A percentile compares a stretch with the other conserved stretches of the same genome.
Conservation (phyloP, 1,284 basidiomycete genomes). For the Leccinum fuscescens region DNA sequence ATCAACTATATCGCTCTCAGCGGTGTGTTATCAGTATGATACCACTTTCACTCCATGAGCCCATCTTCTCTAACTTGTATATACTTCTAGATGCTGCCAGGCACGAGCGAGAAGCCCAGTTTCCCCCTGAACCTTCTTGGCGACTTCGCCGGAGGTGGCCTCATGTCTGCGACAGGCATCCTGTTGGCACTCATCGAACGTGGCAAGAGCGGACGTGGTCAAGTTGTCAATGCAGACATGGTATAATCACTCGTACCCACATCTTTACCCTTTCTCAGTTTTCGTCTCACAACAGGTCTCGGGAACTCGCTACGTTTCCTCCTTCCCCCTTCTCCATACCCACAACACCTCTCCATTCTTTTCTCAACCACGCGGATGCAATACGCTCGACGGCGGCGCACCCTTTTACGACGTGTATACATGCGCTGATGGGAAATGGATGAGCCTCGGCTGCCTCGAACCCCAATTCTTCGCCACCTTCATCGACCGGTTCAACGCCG, state of each 20-base stretch:
- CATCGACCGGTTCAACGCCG: constrained; percentile 53
- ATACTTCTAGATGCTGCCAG: constrained; percentile 63
- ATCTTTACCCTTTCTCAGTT: not conserved
- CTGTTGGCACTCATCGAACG: constrained; percentile 75
- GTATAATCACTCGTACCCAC: constrained; percentile 35
- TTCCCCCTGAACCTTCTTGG: constrained; percentile 78
- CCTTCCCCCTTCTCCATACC: constrained; percentile 62
- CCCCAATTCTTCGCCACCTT: constrained; percentile 68
- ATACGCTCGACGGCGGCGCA: constrained; percentile 73
- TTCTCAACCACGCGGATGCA: constrained; percentile 52
- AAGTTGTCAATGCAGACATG: constrained; percentile 80
- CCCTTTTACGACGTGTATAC: constrained; percentile 79
- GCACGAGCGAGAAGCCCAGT: constrained; percentile 57
- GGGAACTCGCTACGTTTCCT: constrained; percentile 73
- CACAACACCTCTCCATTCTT: constrained; percentile 41
- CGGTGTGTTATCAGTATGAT: constrained; percentile 68
- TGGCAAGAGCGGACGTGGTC: constrained; percentile 60
- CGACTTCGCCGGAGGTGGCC: constrained; percentile 81
- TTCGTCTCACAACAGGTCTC: constrained; percentile 53
- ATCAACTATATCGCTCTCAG: constrained; percentile 85
- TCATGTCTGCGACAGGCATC: constrained; percentile 73
- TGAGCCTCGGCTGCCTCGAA: constrained; percentile 77
- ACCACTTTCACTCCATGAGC: not conserved
- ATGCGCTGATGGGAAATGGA: constrained; percentile 71
- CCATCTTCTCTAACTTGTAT: not conserved